Evolutionary conservation across 441 rosid species (phyloP), one percentile per base, ranked within the genome.

Genomic region (Lagerstroemia fauriei): DNA sequence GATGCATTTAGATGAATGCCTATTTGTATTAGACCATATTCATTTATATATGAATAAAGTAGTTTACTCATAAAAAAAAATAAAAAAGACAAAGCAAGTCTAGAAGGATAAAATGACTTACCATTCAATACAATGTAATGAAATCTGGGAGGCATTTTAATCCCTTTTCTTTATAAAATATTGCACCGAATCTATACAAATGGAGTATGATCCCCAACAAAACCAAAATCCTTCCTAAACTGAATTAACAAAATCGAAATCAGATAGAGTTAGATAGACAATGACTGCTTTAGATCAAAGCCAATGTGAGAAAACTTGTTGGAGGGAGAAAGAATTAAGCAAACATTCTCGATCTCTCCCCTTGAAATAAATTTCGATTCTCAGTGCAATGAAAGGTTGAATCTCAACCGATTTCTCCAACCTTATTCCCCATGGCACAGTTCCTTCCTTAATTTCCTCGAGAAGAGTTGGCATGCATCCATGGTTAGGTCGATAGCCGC

Each of bases 401-500:
- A 66, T 68, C 18, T 29, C 57, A 11, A 51, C 57, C 57, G 1
- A 32, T 29, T 12, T 65, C 76, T 86, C n/a, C 87, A 88, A 46
- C 90, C 94, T n/a, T 90, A 91, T 61, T 92, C 93, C 14, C 91
- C 94, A 73, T 90, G 94, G 88, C 95, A 93, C 76, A 95, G 93
- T 82, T 94, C 97, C 85, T 95, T 95, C 87, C 95, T 89, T 4
- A 94, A 92, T 84, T 93, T 94, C 27, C 88, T 90, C 2, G 98
- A 94, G 86, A 95, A 95, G 9, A 92, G 90, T 79, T 85, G 88
- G 86, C 97, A 94, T n/a, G 98, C 98, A 27, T 95, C 98, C 85
- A 95, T 93, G 83, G 95, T 94, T 17, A 95, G 88, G 89, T 95
- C 98, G 84, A 94, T 91, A 38, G 98, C 98, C 7, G 98, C 97